Evolutionary conservation across 371 early-diverging fungal species (phyloP).

Genomic region (Entomophthora muscae): DNA sequence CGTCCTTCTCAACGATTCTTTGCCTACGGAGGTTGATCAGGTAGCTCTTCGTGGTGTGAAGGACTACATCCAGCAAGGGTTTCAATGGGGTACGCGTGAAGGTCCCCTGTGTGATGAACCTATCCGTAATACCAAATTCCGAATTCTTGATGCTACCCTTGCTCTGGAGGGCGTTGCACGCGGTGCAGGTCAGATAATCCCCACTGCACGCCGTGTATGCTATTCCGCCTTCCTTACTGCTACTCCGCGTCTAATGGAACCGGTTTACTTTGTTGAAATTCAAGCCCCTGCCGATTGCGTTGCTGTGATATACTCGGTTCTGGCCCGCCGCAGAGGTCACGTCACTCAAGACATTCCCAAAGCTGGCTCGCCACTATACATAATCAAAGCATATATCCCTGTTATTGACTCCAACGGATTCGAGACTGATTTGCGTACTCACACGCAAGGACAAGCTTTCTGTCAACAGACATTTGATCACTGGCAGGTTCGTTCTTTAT

Average conservation of each 20-base stretch:
- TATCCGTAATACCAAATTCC: conserved; percentile 85
- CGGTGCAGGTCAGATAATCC: conserved; percentile 91
- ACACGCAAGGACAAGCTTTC: conserved; percentile 93
- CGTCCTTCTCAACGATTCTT: conserved; percentile 84
- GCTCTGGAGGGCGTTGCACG: conserved; percentile 79
- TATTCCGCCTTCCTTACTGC: conserved; percentile 91
- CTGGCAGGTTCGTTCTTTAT: conserved; percentile 47
- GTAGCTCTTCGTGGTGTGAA: conserved; percentile 51
- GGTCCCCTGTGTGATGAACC: conserved; percentile 95
- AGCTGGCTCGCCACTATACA: conserved; percentile 87
- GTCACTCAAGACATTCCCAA: conserved; percentile 90
- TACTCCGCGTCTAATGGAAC: conserved; percentile 94
- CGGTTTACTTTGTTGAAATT: conserved; percentile 86
- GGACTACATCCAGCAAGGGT: conserved; percentile 83
- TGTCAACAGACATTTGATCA: conserved; percentile 91
- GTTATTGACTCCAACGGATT: conserved; percentile 92
- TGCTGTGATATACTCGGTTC: conserved; percentile 81
- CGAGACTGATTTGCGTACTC: conserved; percentile 89
- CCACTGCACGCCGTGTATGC: conserved; percentile 83
- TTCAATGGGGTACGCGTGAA: conserved; percentile 93
- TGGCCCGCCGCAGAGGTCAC: conserved; percentile 91
- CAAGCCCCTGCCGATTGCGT: conserved; percentile 94
- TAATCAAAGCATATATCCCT: conserved; percentile 84
- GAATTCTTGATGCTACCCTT: conserved; percentile 69
- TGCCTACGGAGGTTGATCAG: conserved; percentile 77